Evolutionary conservation across 345 rosid species (phyloP).

Genomic region (Eucalyptus polyanthemos): DNA sequence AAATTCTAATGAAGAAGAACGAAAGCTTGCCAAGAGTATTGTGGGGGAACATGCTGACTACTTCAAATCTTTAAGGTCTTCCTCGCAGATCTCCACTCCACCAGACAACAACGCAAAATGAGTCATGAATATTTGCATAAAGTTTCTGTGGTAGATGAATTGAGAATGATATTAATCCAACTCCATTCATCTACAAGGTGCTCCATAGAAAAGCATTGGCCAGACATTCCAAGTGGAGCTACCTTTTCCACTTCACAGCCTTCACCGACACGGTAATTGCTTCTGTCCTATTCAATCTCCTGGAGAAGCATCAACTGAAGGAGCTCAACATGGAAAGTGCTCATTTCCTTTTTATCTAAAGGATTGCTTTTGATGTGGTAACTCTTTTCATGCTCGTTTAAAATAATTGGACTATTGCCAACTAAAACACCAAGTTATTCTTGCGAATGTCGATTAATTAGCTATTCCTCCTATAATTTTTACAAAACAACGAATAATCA

Average conservation of each 20-base stretch:
- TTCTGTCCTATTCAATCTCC: neutral
- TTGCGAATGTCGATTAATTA: neutral
- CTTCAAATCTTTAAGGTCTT: neutral
- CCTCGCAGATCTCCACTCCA: neutral
- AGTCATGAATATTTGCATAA: neutral
- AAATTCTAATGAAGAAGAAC: neutral
- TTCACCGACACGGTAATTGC: neutral
- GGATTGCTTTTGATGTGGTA: neutral
- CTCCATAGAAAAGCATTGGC: neutral
- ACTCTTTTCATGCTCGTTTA: neutral
- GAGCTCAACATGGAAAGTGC: neutral
- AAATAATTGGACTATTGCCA: neutral
- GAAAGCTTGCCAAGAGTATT: neutral
- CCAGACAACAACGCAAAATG: too few relatives aligned
- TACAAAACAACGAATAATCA: too few relatives aligned
- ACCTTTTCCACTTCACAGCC: neutral
- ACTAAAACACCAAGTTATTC: neutral
- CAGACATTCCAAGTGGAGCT: neutral
- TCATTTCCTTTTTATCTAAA: neutral
- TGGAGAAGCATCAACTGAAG: neutral
- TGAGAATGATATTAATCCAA: neutral
- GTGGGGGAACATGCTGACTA: neutral
- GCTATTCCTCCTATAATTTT: neutral
- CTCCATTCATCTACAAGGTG: neutral
- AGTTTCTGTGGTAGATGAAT: neutral